These are phyloP conservation scores for Petrea volubilis DNA, from an alignment of 257 asterid species.

Conservation along the genomic window DNA sequence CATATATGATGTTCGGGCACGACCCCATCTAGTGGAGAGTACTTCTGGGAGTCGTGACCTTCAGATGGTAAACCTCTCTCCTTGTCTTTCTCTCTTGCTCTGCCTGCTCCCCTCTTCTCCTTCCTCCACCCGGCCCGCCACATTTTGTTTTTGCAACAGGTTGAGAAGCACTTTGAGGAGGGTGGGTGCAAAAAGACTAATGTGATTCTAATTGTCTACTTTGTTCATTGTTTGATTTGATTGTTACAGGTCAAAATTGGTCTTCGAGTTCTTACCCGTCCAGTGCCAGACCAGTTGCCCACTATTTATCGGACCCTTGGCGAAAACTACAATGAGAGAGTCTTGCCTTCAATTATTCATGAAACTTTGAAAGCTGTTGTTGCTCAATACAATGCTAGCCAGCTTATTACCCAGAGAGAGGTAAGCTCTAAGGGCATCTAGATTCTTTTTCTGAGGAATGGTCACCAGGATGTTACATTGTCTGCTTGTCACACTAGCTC, in stretches of 20 bases:
- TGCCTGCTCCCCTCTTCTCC: neutral
- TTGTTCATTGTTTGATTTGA: constrained; percentile 5
- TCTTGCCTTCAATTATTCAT: constrained; percentile 83
- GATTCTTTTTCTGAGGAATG: neutral
- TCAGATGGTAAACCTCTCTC: constrained; percentile 66
- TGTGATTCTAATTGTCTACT: constrained; percentile 2
- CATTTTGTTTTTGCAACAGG: too few species aligned
- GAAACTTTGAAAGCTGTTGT: constrained; percentile 93
- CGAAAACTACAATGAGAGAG: constrained; percentile 85
- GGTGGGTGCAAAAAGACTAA: neutral
- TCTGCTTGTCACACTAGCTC: neutral
- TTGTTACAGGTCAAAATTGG: constrained; percentile 78
- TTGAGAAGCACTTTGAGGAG: too few species aligned
- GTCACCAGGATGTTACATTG: neutral
- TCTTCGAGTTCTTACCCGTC: constrained; percentile 91
- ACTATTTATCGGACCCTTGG: constrained; percentile 85
- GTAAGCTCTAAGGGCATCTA: constrained; percentile 30
- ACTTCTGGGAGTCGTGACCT: constrained; percentile 95
- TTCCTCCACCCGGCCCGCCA: too few species aligned
- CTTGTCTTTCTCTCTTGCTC: neutral
- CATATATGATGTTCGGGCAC: constrained; percentile 94
- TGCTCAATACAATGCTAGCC: constrained; percentile 94
- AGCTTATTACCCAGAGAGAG: constrained; percentile 97
- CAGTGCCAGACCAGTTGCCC: constrained; percentile 79
- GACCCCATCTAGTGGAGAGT: constrained; percentile 90